These are phyloP conservation scores for Leucaena leucocephala DNA, from an alignment of 306 rosid species.

Conservation along the genomic window DNA sequence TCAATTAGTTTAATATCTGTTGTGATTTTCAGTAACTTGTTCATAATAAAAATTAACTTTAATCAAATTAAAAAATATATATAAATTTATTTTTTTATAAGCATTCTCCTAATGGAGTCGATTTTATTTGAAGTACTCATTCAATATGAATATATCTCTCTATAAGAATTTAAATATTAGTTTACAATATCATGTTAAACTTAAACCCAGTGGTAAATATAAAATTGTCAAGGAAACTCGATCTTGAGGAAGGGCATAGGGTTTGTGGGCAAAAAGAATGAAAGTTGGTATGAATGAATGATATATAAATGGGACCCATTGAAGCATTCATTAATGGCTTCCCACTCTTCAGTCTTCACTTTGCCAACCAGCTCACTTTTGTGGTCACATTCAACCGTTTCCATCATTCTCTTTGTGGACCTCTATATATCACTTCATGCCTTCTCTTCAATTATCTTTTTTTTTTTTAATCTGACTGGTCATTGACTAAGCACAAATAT, in stretches of 20 bases:
- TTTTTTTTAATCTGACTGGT: background rate
- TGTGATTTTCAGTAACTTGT: no score
- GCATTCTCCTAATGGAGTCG: no score
- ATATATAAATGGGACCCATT: constrained; percentile 36
- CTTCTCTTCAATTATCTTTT: background rate
- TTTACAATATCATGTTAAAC: no score
- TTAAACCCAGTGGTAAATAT: no score
- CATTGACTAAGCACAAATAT: background rate
- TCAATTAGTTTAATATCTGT: no score
- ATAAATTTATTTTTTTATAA: no score
- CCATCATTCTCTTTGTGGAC: constrained; percentile 62
- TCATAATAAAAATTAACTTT: no score
- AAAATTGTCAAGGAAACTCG: no score
- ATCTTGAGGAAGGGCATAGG: background rate
- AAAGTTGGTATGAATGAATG: constrained; percentile 14
- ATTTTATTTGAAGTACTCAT: no score
- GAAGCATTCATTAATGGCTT: constrained; percentile 7
- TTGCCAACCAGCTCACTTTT: constrained; percentile 49
- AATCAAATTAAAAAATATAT: no score
- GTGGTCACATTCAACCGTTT: constrained; percentile 52
- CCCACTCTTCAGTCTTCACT: constrained; percentile 26
- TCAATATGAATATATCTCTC: no score
- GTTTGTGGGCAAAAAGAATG: constrained; percentile 38
- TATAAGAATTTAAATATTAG: no score
- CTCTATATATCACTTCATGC: constrained; percentile 32